These are phyloP conservation scores for Coniochaeta ligniaria DNA, from an alignment of 2,329 filamentous ascomycete species.

Conservation along the genomic window DNA sequence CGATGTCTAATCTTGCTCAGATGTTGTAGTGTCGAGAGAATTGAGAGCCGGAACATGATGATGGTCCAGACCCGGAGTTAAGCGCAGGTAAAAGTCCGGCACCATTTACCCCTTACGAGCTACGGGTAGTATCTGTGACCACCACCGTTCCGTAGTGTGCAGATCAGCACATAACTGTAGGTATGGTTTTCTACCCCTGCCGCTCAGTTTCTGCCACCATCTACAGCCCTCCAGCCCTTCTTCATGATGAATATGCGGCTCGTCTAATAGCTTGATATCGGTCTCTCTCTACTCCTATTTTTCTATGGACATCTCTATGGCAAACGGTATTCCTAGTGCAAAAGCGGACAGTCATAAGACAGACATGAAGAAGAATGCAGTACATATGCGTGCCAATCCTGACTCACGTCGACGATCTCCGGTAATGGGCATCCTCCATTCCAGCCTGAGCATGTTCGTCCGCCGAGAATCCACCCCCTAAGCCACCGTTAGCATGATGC, in stretches of 20 bases:
- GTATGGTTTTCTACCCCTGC: conserved; percentile 19
- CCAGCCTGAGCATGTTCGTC: not conserved
- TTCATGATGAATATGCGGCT: conserved; percentile 26
- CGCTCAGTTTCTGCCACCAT: conserved; percentile 28
- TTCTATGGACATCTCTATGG: too few species aligned
- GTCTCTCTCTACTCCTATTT: too few species aligned
- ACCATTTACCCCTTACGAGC: too few species aligned
- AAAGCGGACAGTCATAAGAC: too few species aligned
- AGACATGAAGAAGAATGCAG: too few species aligned
- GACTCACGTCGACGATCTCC: not conserved
- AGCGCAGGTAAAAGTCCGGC: too few species aligned
- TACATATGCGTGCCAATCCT: not conserved
- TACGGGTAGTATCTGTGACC: too few species aligned
- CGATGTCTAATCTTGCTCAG: not conserved
- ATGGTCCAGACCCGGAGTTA: too few species aligned
- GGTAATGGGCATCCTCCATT: not conserved
- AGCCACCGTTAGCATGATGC: not conserved
- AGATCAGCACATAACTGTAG: conserved; percentile 30
- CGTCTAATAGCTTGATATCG: too few species aligned
- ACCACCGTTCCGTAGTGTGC: conserved; percentile 27
- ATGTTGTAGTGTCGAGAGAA: too few species aligned
- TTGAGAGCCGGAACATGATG: too few species aligned
- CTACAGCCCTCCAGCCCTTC: conserved; percentile 31
- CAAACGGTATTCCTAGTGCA: too few species aligned
- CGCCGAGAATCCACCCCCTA: not conserved